phyloP scores from a whole-genome alignment of 768 basidiomycete genomes.

The Heimioporus sp. region DNA sequence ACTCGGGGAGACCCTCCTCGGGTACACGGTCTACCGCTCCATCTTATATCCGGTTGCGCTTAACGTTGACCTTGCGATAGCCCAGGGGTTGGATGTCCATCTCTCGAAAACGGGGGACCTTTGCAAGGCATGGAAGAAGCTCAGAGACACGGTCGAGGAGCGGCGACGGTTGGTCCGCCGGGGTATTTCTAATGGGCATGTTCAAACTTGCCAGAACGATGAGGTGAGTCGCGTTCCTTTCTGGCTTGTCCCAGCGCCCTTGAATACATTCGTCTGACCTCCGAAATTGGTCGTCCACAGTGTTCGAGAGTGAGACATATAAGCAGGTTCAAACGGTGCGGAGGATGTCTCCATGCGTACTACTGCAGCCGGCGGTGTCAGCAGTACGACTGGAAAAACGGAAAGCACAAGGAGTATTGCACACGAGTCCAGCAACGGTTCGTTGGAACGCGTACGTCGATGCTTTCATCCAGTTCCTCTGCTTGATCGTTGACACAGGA shows the following conservation, averaged over 20 bases:
- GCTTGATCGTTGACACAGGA: not conserved
- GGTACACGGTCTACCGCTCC: constrained; percentile 27
- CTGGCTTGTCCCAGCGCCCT: too few species aligned
- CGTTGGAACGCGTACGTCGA: constrained; percentile 15
- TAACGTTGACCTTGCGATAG: constrained; percentile 7
- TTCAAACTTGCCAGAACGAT: constrained; percentile 29
- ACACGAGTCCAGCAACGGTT: constrained; percentile 18
- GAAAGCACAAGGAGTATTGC: constrained; percentile 29
- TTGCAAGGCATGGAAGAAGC: constrained; percentile 20
- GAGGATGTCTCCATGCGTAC: constrained; percentile 28
- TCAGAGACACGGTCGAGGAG: constrained; percentile 17
- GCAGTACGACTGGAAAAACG: constrained; percentile 24
- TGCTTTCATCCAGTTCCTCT: too few species aligned
- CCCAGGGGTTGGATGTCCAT: constrained; percentile 7
- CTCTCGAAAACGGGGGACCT: constrained; percentile 17
- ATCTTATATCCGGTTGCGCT: constrained; percentile 13
- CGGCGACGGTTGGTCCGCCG: constrained; percentile 18
- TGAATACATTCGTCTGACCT: not conserved
- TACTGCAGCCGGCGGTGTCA: constrained; percentile 29
- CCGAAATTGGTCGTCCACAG: constrained; percentile 1
- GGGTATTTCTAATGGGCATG: constrained; percentile 13
- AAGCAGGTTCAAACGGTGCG: constrained; percentile 24
- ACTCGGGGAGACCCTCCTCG: constrained; percentile 17
- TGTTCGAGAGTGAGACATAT: constrained; percentile 19
- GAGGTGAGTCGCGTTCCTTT: constrained; percentile 2